These are phyloP conservation scores for Hemisphaericaspora xylofermentans DNA, from an alignment of 1,139 yeast species.

Conservation along the genomic window DNA sequence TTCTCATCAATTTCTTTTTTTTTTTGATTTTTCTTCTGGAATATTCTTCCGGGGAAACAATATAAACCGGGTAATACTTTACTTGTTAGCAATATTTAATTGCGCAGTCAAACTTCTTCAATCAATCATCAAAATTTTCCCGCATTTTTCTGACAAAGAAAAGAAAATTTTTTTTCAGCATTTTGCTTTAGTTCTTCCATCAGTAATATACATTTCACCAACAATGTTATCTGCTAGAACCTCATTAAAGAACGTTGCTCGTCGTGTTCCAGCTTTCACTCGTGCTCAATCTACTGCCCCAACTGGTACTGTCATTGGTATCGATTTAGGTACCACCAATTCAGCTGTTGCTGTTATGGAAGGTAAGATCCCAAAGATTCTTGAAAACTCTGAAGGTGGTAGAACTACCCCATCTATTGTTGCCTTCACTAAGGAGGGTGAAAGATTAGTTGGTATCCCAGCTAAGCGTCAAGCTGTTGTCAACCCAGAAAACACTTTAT, in stretches of 20 bases:
- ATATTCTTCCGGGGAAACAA: slow-evolving; percentile 14
- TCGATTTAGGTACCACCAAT: slow-evolving; percentile 98
- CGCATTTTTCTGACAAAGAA: no score
- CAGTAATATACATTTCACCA: no score
- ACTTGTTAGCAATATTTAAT: slow-evolving; percentile 4
- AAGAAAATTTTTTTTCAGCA: no score
- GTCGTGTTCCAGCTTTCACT: slow-evolving; percentile 43
- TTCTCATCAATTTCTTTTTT: not conserved
- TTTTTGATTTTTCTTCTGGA: slow-evolving; percentile 13
- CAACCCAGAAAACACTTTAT: slow-evolving; percentile 95
- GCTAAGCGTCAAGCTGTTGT: slow-evolving; percentile 99
- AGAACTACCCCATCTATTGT: slow-evolving; percentile 99
- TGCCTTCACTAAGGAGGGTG: slow-evolving; percentile 92
- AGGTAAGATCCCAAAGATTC: slow-evolving; percentile 93
- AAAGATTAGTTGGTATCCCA: slow-evolving; percentile 93
- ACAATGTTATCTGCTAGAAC: slow-evolving; percentile 49
- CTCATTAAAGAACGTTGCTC: slow-evolving; percentile 40
- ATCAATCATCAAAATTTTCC: no score
- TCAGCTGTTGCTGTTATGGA: slow-evolving; percentile 93
- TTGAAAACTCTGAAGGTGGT: slow-evolving; percentile 98
- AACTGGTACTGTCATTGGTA: slow-evolving; percentile 88
- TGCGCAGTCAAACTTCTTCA: slow-evolving; percentile 11
- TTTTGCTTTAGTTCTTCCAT: no score
- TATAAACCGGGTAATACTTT: slow-evolving; percentile 25
- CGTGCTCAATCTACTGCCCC: slow-evolving; percentile 57